Evolutionary conservation across 1,284 basidiomycete species (phyloP), one percentile per base, ranked within the genome.

Genomic region (Cystobasidium sp.): DNA sequence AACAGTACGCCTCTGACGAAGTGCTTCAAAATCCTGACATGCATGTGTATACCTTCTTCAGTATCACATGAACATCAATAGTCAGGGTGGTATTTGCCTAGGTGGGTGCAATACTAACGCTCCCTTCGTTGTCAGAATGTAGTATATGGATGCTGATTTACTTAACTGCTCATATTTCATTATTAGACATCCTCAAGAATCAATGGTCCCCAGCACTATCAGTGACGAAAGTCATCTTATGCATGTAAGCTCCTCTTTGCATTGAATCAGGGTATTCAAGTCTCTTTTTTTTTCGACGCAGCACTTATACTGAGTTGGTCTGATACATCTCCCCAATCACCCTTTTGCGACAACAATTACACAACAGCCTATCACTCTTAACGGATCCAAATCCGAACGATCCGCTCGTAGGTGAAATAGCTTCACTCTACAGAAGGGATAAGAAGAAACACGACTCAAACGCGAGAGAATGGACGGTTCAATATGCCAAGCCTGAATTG

Each of bases 321-420:
- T 14, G 46, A n/a, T 49, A n/a, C 46, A 12, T 12, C 46, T n/a
- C 12, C 14, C 14, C n/a, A 3, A 49, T 49, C 12, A n/a, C 46
- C n/a, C 6, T 16, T n/a, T 41, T 59, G 37, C 43, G 31, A 59
- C 22, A 12, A 56, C 20, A 10, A 41, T 39, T 24, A 5, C 7
- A 18, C 58, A 46, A 93, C 81, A 95, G 97, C 82, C 96, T 93
- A 80, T 97, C 95, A 78, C 94, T 97, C 91, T 85, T 97, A 80
- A 96, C 93, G 62, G 95, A 97, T 83, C 94, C 94, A 78, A 97
- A 97, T 85, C 94, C 94, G 71, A 94, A 96, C 83, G 94, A 97
- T 82, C 94, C 88, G n/a, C 82, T 87, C 63, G 85, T 86, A 43
- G 85, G 85, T 68, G 86, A 87, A 81, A 87, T 87, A 73, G 86